Evolutionary conservation across 805 yeast genomes (phyloP), one percentile per base, ranked within the genome.

Genomic region (Wickerhamiella hasegawae): DNA sequence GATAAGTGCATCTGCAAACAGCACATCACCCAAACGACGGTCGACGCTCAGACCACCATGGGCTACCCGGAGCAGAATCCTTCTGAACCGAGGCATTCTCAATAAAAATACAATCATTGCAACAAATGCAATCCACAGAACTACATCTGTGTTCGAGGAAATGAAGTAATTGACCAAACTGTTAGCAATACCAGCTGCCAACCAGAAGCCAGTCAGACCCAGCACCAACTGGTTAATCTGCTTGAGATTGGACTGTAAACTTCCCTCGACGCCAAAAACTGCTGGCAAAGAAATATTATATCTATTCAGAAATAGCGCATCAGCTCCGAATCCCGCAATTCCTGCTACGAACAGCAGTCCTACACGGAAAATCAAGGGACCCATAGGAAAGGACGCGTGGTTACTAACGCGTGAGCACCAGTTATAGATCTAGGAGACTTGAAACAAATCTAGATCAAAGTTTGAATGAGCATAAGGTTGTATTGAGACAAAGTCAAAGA

Each of bases 1-100:
- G 0, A 92, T 78, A 31, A 90, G 60, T 4, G 84, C 73, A 58
- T 87, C 98, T 5, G 94, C 72, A 11, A 85, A 53, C 32, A 90
- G 55, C 26, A 87, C 79, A 51, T 87, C 96, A 37, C 80, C 78
- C 14, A 79, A 69, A 46, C 94, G 61, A 28, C 51, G 40, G 12
- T 66, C 65, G 12, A 55, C 46, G 47, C 77, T 76, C 22, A 82
- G 71, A 2, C 65, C 62, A 2, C 93, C 93, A 2, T 50, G 34
- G 4, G 66, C 34, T 3, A 80, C 60, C 34, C 93, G 59, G 34
- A 57, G 58, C 2, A 58, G 38, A 27, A 73, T 46, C 15, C 42
- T 30, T 10, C 59, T 50, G 15, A 75, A 54, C 27, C 82, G 52
- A 37, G 56, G 61, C 2, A 58, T 45, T 3, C 55, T 54, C 45